Evolutionary conservation across 352 stramenopile genomes (phyloP), one percentile per base, ranked within the genome.

Genomic region (Globisporangium rhizosaccharum): DNA sequence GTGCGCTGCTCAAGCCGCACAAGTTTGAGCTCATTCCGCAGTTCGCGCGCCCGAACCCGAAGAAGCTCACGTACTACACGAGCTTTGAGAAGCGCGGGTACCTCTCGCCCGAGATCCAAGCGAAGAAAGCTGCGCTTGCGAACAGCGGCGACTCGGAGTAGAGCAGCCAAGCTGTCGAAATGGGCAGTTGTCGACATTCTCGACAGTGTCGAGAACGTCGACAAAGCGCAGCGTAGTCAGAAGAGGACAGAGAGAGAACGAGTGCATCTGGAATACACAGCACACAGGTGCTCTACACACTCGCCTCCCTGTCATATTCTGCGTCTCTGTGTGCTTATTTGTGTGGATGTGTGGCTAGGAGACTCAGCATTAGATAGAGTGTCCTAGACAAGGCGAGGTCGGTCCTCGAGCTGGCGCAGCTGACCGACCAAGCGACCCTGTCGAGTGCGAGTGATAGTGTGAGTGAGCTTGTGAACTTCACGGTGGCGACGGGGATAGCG

Each of bases 11-110:
- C 45, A 95, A 95, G 75, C 97, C 97, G 33, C 71, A 99, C 66
- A 99, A 99, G 75, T 99, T 98, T 64, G 86, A 97, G 60, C 79
- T 77, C 28, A 70, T 99, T 30, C 96, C 96, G 33, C 92, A 93
- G 75, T 79, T 87, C 53, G 96, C 97, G 18, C 87, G 96, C 60
- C 97, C 97, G 47, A 92, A 90, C 48, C 96, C 96, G 30, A 98
- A 97, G 75, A 96, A 97, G 68, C 97, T 99, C 82, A 79, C 85
- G 54, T 98, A 98, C 79, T 99, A 99, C 83, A 96, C 92, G 39
- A 84, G 98, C 82, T 98, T 90, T 72, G 87, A 96, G 44, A 97
- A 98, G 69, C 84, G 96, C 62, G 97, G 97, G 51, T 99, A 99
- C 83, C 73, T 99, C 64, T 97, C 94, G 70, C 92, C 96, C 0